Percentiles rank a stretch among this genome's conserved stretches.
phyloP scores from a whole-genome alignment of 352 stramenopile species.

The Phytophthora megakarya region DNA sequence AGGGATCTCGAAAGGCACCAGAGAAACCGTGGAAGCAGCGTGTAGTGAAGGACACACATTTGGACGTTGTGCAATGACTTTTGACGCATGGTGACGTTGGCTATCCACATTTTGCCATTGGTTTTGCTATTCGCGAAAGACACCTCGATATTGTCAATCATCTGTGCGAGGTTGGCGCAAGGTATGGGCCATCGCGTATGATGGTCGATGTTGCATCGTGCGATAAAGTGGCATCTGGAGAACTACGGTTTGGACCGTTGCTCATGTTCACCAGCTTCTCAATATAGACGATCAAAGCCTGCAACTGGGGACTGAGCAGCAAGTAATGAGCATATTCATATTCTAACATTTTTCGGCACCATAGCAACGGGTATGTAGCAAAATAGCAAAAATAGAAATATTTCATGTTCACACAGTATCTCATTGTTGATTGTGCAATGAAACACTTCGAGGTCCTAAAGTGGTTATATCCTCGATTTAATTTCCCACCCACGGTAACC shows the following conservation, averaged over 20 bases:
- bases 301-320: conserved; percentile 21
- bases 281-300: neutral
- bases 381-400: conserved; percentile 1
- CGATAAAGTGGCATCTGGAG: conserved; percentile 15
- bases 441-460: conserved; percentile 8
- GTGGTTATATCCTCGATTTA: too few species aligned
- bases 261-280: neutral
- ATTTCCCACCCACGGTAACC: too few species aligned
- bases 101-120: conserved; percentile 14
- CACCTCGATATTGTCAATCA: conserved; percentile 19
- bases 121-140: neutral
- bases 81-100: neutral
- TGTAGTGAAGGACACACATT: conserved; percentile 7
- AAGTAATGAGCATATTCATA: conserved; percentile 10
- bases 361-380: conserved; percentile 6
- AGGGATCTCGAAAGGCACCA: conserved; percentile 1
- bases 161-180: neutral
- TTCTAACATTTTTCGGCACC: conserved; percentile 9
- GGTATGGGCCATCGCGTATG: neutral
- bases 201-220: conserved; percentile 2
- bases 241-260: conserved; percentile 12
- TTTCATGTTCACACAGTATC: conserved; percentile 8
- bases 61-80: conserved; percentile 10
- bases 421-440: neutral
- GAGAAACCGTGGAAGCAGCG: conserved; percentile 5